Conservation (phyloP, 1,139 yeast genomes). For the Yamadazyma jaroonii region DNA sequence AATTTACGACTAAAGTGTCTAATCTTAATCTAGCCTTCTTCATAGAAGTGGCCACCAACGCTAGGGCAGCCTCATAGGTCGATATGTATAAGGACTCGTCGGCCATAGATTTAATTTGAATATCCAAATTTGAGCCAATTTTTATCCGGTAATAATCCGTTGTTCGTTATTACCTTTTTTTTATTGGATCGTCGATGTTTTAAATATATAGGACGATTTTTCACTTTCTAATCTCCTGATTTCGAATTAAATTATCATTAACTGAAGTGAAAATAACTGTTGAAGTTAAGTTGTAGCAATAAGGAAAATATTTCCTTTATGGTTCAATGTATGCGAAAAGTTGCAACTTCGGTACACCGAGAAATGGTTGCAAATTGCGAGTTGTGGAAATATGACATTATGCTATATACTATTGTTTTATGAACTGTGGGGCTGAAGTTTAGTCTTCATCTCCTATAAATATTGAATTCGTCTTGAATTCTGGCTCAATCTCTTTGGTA, state of each 20-base stretch:
- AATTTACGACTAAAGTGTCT: conserved; percentile 56
- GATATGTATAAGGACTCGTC: conserved; percentile 60
- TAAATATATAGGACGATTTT: no score
- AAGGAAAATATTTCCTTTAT: conserved; percentile 1
- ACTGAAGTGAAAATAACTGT: not conserved
- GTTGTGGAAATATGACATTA: no score
- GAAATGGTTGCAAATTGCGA: not conserved
- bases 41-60: conserved; percentile 81
- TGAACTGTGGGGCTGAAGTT: not conserved
- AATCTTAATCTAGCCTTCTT: conserved; percentile 67
- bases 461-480: not conserved
- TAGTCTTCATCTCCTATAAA: not conserved
- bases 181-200: no score
- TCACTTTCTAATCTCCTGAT: no score
- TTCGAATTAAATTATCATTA: no score
- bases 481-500: not conserved
- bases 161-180: no score
- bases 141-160: not conserved
- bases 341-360: no score
- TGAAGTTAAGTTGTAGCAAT: not conserved
- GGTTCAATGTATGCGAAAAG: not conserved
- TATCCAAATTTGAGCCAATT: not conserved
- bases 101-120: conserved; percentile 15
- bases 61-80: conserved; percentile 77
- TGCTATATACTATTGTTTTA: not conserved